Conservation (phyloP, 1,139 yeast genomes). For the Saccharomyces hybrid region DNA sequence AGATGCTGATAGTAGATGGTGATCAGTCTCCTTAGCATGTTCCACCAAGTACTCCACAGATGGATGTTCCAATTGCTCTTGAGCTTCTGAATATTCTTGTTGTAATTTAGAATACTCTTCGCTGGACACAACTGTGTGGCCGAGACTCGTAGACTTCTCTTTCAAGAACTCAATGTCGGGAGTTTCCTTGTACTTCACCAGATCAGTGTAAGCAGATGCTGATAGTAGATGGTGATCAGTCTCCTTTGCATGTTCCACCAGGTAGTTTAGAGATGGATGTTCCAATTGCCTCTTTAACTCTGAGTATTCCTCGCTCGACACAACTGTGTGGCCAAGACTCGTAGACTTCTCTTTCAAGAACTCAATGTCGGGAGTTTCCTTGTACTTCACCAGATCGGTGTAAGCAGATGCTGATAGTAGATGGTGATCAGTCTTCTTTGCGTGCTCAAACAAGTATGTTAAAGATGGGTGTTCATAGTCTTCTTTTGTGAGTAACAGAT, state of each 20-base stretch:
- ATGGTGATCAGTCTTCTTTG: not conserved
- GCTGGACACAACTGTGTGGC: constrained; percentile 10
- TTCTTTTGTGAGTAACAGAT: constrained; percentile 2
- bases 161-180: constrained; percentile 21
- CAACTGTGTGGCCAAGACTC: constrained; percentile 15
- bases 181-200: constrained; percentile 2
- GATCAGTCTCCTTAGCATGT: constrained; percentile 1
- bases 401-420: constrained; percentile 13
- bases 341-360: constrained; percentile 27
- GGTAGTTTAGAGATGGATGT: constrained; percentile 11
- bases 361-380: constrained; percentile 12
- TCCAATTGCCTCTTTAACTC: constrained; percentile 1
- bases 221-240: constrained; percentile 2
- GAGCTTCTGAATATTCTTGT: constrained; percentile 7
- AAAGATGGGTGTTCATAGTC: constrained; percentile 9
- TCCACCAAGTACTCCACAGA: constrained; percentile 12
- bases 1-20: constrained; percentile 5
- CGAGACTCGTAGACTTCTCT: constrained; percentile 25
- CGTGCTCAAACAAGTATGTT: constrained; percentile 10
- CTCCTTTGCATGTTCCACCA: constrained; percentile 7
- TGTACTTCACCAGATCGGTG: constrained; percentile 7
- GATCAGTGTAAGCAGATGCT: constrained; percentile 15
- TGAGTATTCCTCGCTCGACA: constrained; percentile 14
- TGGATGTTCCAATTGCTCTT: constrained; percentile 6
- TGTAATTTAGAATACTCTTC: constrained; percentile 12